Percentiles rank a stretch among this genome's conserved stretches.
phyloP scores from a whole-genome alignment of 805 yeast species.

The Starmerella davenportii region DNA sequence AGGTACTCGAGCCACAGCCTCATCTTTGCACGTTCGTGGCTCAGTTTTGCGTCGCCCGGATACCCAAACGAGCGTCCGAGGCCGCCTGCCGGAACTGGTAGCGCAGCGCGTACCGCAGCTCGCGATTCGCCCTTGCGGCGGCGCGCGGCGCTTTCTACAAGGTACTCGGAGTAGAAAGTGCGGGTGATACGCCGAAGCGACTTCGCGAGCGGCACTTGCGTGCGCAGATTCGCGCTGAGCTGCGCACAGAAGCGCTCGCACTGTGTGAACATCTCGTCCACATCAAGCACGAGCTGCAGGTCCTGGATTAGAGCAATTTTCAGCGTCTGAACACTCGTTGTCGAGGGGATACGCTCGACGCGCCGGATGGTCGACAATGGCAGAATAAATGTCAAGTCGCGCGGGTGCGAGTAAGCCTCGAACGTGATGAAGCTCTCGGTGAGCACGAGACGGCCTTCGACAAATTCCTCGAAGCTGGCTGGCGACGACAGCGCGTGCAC shows the following conservation, averaged over 20 bases:
- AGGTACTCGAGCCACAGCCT: slow-evolving; percentile 89
- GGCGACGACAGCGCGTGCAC: slow-evolving; percentile 4
- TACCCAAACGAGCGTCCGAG: slow-evolving; percentile 67
- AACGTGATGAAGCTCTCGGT: slow-evolving; percentile 65
- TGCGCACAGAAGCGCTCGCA: slow-evolving; percentile 64
- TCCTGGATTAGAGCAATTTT: slow-evolving; percentile 52
- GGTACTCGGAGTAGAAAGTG: slow-evolving; percentile 70
- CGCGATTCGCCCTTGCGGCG: slow-evolving; percentile 28
- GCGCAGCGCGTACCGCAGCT: slow-evolving; percentile 8
- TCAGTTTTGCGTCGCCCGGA: slow-evolving; percentile 71
- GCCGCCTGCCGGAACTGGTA: slow-evolving; percentile 54
- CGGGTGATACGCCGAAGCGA: slow-evolving; percentile 39
- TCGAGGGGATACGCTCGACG: slow-evolving; percentile 69
- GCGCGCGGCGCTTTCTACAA: slow-evolving; percentile 28
- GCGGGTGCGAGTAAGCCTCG: slow-evolving; percentile 48
- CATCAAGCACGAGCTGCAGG: slow-evolving; percentile 43
- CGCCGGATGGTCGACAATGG: slow-evolving; percentile 65
- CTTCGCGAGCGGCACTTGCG: slow-evolving; percentile 45
- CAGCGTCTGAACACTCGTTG: slow-evolving; percentile 61
- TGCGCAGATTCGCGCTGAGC: slow-evolving; percentile 42
- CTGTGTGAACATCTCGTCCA: slow-evolving; percentile 60
- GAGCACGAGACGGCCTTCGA: slow-evolving; percentile 50
- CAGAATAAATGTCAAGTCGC: slow-evolving; percentile 47
- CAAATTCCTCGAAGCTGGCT: slow-evolving; percentile 18
- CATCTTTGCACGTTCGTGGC: slow-evolving; percentile 68